Base-by-base conservation (phyloP, 768 basidiomycete species). In the Panellus pusillus region DNA sequence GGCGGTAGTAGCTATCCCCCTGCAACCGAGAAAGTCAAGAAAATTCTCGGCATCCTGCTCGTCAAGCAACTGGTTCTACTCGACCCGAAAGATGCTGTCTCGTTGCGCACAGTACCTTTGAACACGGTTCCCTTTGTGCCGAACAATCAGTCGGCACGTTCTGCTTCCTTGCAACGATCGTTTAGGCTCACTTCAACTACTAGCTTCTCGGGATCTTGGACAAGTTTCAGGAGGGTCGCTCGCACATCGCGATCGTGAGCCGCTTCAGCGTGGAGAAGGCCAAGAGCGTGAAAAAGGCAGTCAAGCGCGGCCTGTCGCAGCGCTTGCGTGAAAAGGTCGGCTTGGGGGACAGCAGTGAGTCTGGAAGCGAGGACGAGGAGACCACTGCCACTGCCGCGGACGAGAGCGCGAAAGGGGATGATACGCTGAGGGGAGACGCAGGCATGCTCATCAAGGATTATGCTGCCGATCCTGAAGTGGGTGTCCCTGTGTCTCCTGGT, bases 201-300 rank as follows among this genome's bases (percentile, higher is more conserved):
- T 14, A 35, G 18, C 73, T 96, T 1, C 78, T 94, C 14, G 84
- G 89, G n/a, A 91, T 93, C 58, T 77, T 95, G 19, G 92, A 94
- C 68, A 86, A 79, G 54, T 95, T 95, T 68, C 92, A 94, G 66
- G 92, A 93, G 63, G 93, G 92, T 6, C 79, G 91, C 20, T 91
- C 88, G 36, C 93, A 96, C 66, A 94, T 96, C 81, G 93, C 93
- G n/a, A 88, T 95, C 62, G 91, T 94, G 50, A 84, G 84, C 58
- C 82, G 90, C 31, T 82, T 89, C 61, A 87, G 84, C 49, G 79
- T 79, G 8, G 83, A 86, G 57, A 86, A 84, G 68, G 79, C 88
- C 19, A 76, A 82, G n/a, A 86, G 84, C 46, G 84, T 93, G 50
- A 93, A 92, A 76, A 82, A 89, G 61, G 88, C 84, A 6, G 90